phyloP scores from a whole-genome alignment of 805 yeast genomes.

The Saturnispora sekii region DNA sequence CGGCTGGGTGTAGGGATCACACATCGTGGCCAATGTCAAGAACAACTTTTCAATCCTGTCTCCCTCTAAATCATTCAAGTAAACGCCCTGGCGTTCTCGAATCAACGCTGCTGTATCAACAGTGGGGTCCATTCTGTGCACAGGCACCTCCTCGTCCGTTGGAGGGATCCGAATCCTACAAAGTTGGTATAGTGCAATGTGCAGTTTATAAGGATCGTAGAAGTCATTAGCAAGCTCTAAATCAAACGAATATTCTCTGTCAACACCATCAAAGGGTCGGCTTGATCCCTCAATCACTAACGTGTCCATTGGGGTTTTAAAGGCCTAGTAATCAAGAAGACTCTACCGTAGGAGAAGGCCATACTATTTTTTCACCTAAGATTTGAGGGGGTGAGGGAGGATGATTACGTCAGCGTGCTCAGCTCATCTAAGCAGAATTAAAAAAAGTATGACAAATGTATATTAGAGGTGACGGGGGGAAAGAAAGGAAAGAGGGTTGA shows the following conservation, averaged over 20 bases:
- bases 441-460: too few species aligned
- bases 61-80: background rate
- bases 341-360: too few species aligned
- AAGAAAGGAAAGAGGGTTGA: too few species aligned
- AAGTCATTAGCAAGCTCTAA: slow-evolving; percentile 12
- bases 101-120: slow-evolving; percentile 1
- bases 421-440: too few species aligned
- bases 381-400: too few species aligned
- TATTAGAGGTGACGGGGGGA: too few species aligned
- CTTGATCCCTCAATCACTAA: background rate
- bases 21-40: slow-evolving; percentile 28
- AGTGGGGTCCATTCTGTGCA: slow-evolving; percentile 4
- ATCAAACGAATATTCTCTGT: slow-evolving; percentile 16
- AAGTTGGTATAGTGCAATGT: slow-evolving; percentile 22
- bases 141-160: slow-evolving; percentile 1
- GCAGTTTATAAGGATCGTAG: slow-evolving; percentile 23
- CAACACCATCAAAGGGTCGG: slow-evolving; percentile 10
- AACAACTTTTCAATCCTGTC: slow-evolving; percentile 18
- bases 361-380: too few species aligned
- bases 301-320: background rate
- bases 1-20: slow-evolving; percentile 66
- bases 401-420: too few species aligned
- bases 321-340: too few species aligned
- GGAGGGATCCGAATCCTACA: slow-evolving; percentile 17
- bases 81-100: background rate